phyloP scores from a whole-genome alignment of 306 rosid species.

The Coriaria nepalensis region DNA sequence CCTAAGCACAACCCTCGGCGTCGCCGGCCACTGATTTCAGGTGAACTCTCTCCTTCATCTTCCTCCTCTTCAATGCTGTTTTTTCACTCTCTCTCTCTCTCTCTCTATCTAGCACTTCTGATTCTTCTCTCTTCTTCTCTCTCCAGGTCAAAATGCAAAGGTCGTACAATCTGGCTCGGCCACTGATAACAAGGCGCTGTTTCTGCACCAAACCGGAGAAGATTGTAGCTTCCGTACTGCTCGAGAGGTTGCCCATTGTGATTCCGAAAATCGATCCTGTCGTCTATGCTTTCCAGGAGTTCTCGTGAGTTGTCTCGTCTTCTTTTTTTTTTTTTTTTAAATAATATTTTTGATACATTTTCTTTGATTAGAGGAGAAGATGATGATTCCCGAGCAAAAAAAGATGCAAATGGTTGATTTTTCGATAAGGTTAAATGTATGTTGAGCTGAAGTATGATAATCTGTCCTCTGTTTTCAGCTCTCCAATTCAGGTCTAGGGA shows the following conservation, averaged over 20 bases:
- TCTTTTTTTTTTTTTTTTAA: no score
- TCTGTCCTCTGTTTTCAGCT: no score
- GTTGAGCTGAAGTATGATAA: no score
- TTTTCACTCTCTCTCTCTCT: slow-evolving; percentile 6
- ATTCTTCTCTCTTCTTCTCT: slow-evolving; percentile 26
- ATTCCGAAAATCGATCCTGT: slow-evolving; percentile 83
- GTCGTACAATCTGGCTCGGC: slow-evolving; percentile 26
- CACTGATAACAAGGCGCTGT: slow-evolving; percentile 31
- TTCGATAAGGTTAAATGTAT: no score
- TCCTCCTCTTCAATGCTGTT: no score
- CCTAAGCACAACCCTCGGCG: no score
- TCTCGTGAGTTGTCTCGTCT: slow-evolving; percentile 36
- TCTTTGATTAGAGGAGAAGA: not conserved
- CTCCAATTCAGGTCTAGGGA: no score
- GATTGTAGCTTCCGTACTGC: slow-evolving; percentile 72
- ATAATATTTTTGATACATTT: not conserved
- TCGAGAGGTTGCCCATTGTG: slow-evolving; percentile 85
- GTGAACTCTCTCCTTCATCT: no score
- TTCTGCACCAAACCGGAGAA: slow-evolving; percentile 53
- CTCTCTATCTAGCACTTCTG: slow-evolving; percentile 10
- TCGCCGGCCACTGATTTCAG: no score
- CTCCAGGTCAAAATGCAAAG: slow-evolving; percentile 20
- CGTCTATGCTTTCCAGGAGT: slow-evolving; percentile 83
- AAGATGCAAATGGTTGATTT: no score
- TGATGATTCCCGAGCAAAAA: not conserved